Percentiles rank a stretch among this genome's conserved stretches.
phyloP scores from a whole-genome alignment of 495 filamentous ascomycete genomes.

The Gamarada debralockiae region DNA sequence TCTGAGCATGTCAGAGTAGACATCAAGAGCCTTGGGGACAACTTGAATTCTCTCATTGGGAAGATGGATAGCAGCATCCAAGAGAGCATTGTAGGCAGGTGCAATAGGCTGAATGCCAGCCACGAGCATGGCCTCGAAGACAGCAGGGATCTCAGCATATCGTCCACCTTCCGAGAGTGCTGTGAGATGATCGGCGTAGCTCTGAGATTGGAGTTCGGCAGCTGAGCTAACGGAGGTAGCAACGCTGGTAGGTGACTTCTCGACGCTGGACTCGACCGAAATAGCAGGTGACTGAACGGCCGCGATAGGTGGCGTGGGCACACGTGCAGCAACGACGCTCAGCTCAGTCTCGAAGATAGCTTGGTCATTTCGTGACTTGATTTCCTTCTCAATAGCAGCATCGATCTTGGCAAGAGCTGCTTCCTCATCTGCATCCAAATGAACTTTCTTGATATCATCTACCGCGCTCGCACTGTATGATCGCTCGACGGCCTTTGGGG shows the following conservation, averaged over 20 bases:
- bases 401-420: slow-evolving; percentile 55
- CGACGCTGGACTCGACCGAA: slow-evolving; percentile 23
- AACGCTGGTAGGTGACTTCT: slow-evolving; percentile 29
- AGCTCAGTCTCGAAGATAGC: slow-evolving; percentile 26
- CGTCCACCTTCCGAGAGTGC: slow-evolving; percentile 62
- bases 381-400: slow-evolving; percentile 61
- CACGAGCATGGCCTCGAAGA: slow-evolving; percentile 81
- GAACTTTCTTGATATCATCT: slow-evolving; percentile 57
- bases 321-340: slow-evolving; percentile 23
- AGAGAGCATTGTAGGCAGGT: slow-evolving; percentile 82
- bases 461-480: slow-evolving; percentile 46
- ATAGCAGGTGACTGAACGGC: slow-evolving; percentile 14
- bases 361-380: slow-evolving; percentile 28
- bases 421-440: slow-evolving; percentile 42
- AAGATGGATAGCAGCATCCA: slow-evolving; percentile 76
- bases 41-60: slow-evolving; percentile 69
- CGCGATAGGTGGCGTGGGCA: slow-evolving; percentile 24
- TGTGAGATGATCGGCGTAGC: slow-evolving; percentile 70
- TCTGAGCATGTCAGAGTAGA: slow-evolving; percentile 94
- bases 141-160: slow-evolving; percentile 80
- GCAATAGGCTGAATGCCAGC: slow-evolving; percentile 75
- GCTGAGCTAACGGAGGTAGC: slow-evolving; percentile 35
- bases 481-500: slow-evolving; percentile 28
- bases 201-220: slow-evolving; percentile 56
- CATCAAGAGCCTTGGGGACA: slow-evolving; percentile 84